These are phyloP conservation scores for Sporothrix mexicana DNA, from an alignment of 2,329 filamentous ascomycete genomes.

Conservation along the genomic window DNA sequence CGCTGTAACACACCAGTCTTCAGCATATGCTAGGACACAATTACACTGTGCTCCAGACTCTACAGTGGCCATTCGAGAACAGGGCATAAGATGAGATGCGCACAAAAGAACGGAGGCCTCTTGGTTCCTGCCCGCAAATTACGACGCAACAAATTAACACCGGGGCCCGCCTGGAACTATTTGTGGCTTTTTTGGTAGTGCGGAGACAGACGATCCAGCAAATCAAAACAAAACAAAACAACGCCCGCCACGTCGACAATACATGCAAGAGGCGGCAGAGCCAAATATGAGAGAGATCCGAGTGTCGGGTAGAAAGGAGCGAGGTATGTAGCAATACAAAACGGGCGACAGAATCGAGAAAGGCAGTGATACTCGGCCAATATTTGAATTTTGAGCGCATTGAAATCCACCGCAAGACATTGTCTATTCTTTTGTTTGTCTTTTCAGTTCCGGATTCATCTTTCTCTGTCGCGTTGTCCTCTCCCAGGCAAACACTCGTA, in stretches of 20 bases:
- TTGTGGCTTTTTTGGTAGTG: not conserved
- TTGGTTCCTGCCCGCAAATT: not conserved
- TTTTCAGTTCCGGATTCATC: not conserved
- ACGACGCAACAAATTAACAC: constrained; percentile 11
- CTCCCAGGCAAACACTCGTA: not conserved
- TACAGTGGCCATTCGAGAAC: not conserved
- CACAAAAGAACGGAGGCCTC: constrained; percentile 10
- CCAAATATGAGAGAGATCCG: not conserved
- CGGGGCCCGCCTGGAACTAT: not conserved
- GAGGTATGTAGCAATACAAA: too few relatives aligned
- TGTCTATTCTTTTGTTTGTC: not conserved
- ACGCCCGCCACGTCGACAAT: constrained; percentile 19
- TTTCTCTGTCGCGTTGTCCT: not conserved
- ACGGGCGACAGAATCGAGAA: too few relatives aligned
- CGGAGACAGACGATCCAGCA: not conserved
- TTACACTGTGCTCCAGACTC: constrained; percentile 6
- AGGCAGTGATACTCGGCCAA: constrained; percentile 11
- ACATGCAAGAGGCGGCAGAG: not conserved
- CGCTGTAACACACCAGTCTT: not conserved
- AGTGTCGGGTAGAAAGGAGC: too few relatives aligned
- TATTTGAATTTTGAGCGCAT: not conserved
- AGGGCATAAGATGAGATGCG: constrained; percentile 16
- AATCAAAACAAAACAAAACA: not conserved
- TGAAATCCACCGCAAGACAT: not conserved
- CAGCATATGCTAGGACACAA: not conserved